Percentiles rank a stretch among this genome's conserved stretches.
Evolutionary conservation across 2,329 filamentous ascomycete species (phyloP).

Genomic region (Colletotrichum falcatum): DNA sequence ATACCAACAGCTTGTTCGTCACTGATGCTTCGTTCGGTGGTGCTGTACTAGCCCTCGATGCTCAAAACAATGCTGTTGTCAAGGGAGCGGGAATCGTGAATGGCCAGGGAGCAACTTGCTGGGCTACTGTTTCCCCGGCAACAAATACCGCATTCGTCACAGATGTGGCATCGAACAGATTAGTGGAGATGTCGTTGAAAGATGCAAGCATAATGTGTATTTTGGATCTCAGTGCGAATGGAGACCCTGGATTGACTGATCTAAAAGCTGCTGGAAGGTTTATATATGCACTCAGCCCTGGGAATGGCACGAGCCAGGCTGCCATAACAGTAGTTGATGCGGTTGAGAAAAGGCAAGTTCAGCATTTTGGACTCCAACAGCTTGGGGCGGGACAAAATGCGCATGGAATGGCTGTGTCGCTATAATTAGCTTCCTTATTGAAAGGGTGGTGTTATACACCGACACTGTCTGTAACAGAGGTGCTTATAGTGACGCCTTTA

Average conservation of each 20-base stretch:
- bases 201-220: slow-evolving; percentile 60
- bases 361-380: slow-evolving; percentile 10
- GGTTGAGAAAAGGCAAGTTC: slow-evolving; percentile 18
- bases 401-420: slow-evolving; percentile 31
- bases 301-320: slow-evolving; percentile 57
- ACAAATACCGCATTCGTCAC: slow-evolving; percentile 69
- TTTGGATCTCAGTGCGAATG: slow-evolving; percentile 58
- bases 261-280: slow-evolving; percentile 63
- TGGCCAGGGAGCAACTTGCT: slow-evolving; percentile 69
- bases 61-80: slow-evolving; percentile 47
- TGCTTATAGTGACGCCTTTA: too few species aligned
- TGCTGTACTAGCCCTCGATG: slow-evolving; percentile 59
- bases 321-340: slow-evolving; percentile 55
- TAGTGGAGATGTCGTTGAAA: slow-evolving; percentile 67
- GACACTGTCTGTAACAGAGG: too few species aligned
- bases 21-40: slow-evolving; percentile 71
- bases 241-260: slow-evolving; percentile 68
- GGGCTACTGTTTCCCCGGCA: slow-evolving; percentile 62
- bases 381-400: slow-evolving; percentile 22
- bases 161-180: slow-evolving; percentile 62
- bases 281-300: slow-evolving; percentile 68
- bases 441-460: background rate
- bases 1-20: slow-evolving; percentile 59
- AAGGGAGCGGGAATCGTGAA: slow-evolving; percentile 56
- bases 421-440: background rate